Base-by-base conservation (phyloP, 2,329 filamentous ascomycete species). In the Cercospora zeae-maydis region DNA sequence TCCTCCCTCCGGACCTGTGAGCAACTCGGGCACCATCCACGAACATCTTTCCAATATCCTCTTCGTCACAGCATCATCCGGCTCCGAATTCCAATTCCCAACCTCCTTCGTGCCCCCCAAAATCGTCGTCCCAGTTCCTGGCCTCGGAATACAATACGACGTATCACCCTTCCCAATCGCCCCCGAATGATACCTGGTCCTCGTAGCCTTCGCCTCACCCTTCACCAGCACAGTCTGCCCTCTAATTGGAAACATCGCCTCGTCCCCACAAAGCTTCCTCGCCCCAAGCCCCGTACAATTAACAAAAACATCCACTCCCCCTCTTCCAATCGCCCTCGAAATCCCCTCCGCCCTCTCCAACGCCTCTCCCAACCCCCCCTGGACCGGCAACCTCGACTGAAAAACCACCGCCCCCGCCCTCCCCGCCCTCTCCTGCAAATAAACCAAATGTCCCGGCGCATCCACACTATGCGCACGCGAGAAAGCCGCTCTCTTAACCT, bases 151-250 rank as follows among this genome's bases (percentile, higher is more conserved):
- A 33, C 78, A 74, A 66, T 82, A 81, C 2, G 72, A 69, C 5
- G 72, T 70, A 30, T 69, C 65, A 3, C 67, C 71, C 13, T 76
- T 69, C 11, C 71, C 73, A 21, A 72, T 62, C 14, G 51, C 51
- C 14, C 65, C 67, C 36, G 39, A 61, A 56, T 67, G 66, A 57
- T 66, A 69, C 11, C 72, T 61, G 34, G 69, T 74, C 57, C 72
- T 66, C n/a, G 72, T 73, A 24, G 64, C 63, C 5, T 67, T 58
- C 6, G 78, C 77, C 65, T 78, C 74, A 11, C 80, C 78, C 56
- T 74, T 75, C 1, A 81, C 79, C 1, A 81, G 69, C 1, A 82
- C 72, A 0, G 79, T 82, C 63, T 82, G 80, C 4, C 80, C 80
- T 11, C 78, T 70, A 42, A 81, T 75, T 0, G 80, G 79, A 62